These are phyloP conservation scores for Iodosphaeria phyllophila DNA, from an alignment of 2,329 filamentous ascomycete genomes.

Conservation along the genomic window DNA sequence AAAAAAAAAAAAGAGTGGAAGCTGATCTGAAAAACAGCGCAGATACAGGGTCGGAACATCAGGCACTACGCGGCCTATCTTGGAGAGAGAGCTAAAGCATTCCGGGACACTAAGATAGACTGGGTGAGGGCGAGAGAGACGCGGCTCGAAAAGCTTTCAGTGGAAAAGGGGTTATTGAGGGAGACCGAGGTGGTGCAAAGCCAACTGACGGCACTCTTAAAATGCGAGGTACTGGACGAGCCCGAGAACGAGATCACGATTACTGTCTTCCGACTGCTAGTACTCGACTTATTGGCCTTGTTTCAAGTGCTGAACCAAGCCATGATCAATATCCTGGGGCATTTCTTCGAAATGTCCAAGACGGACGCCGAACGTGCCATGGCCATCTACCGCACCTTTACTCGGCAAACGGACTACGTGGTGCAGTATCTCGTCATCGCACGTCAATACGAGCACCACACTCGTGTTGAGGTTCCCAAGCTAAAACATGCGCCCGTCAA, in stretches of 20 bases:
- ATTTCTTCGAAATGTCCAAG: conserved; percentile 97
- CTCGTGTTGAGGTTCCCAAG: conserved; percentile 84
- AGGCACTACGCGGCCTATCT: conserved; percentile 81
- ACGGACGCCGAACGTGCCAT: conserved; percentile 83
- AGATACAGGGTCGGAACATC: conserved; percentile 90
- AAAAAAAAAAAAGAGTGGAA: too few relatives aligned
- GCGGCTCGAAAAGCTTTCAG: conserved; percentile 64
- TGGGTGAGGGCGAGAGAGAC: conserved; percentile 73
- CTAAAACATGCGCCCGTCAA: conserved; percentile 94
- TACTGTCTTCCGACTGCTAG: conserved; percentile 79
- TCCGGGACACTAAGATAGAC: conserved; percentile 68
- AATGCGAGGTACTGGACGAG: conserved; percentile 83
- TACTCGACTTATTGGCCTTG: conserved; percentile 71
- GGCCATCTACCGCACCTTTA: conserved; percentile 81
- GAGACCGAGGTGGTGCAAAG: conserved; percentile 84
- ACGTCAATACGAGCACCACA: conserved; percentile 79
- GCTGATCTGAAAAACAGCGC: conserved; percentile 36
- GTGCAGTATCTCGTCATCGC: conserved; percentile 80
- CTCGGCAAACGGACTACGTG: conserved; percentile 78
- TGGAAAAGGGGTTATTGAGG: conserved; percentile 81
- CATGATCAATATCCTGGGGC: conserved; percentile 88
- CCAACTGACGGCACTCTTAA: conserved; percentile 69
- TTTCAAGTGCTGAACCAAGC: conserved; percentile 95
- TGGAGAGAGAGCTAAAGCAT: conserved; percentile 63
- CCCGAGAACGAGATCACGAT: conserved; percentile 93